phyloP scores from a whole-genome alignment of 345 rosid genomes.

The Arabidopsis suecica region DNA sequence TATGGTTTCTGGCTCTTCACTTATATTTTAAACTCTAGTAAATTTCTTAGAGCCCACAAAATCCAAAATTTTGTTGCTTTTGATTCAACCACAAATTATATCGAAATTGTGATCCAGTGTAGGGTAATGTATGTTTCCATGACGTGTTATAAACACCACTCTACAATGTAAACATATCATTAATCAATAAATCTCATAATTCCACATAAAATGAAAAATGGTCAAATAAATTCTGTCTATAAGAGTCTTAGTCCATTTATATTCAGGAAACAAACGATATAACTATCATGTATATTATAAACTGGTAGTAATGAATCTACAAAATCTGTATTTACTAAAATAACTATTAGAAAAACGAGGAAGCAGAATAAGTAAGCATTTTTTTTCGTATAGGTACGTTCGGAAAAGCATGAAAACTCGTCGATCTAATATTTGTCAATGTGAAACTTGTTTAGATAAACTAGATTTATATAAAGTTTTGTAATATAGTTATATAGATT shows the following conservation, averaged over 20 bases:
- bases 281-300: too few species aligned
- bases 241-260: too few species aligned
- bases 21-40: conserved; percentile 12
- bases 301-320: too few species aligned
- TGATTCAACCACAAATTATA: conserved; percentile 30
- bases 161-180: not conserved
- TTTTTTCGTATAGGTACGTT: not conserved
- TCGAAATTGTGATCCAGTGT: conserved; percentile 20
- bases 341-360: not conserved
- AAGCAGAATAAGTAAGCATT: not conserved
- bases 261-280: too few species aligned
- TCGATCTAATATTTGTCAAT: not conserved
- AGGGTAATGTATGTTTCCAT: conserved; percentile 40
- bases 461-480: not conserved
- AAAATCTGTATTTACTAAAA: too few species aligned
- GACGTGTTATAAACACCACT: conserved; percentile 22
- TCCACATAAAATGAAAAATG: not conserved
- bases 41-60: conserved; percentile 36
- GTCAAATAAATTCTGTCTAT: not conserved
- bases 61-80: conserved; percentile 28
- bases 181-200: not conserved
- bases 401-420: conserved; percentile 8
- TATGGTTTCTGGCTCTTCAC: conserved; percentile 39
- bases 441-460: not conserved
- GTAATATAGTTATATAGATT: conserved; percentile 13